Evolutionary conservation across 306 rosid genomes (phyloP), one percentile per base, ranked within the genome.

Genomic region (Castanospermum australe): DNA sequence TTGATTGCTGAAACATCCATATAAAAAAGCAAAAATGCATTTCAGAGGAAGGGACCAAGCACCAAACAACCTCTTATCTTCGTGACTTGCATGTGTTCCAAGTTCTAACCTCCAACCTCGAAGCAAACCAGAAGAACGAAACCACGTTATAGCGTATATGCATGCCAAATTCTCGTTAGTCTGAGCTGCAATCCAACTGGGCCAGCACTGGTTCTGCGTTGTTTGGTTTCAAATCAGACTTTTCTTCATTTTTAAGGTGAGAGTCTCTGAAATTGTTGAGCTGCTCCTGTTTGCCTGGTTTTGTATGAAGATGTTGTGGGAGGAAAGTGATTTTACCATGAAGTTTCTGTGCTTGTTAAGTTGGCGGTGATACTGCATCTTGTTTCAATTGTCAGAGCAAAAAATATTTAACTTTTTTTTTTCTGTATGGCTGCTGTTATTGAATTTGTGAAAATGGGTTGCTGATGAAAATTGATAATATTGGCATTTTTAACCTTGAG

Each of bases 221-320:
- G 41, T 71, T 45, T 79, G 14, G 51, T 71, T 74, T 73, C 76
- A 20, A 51, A 62, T 78, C 79, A 72, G 76, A 39, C n/a, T 47
- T 30, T 63, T 55, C 32, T 85, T 36, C 5, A 12, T 41, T 67
- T 9, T 61, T 4, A 55, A 59, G 88, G 87, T 79, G 13, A 74
- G 85, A 54, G 32, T 79, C 25, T 62, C 61, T 25, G 5, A n/a
- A 48, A 48, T 41, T 67, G 3, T 73, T 71, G 4, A 63, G 57
- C 71, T 77, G 18, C 10, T 67, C 14, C 13, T 42, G 65, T 56
- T 75, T 79, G 36, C 25, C 8, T 64, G 45, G 5, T 76, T 76
- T 78, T 62, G 24, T 39, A 20, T 15, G 24, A 30, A 13, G 15
- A 5, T 69, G 45, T 4, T 70, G 60, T 76, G 47, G 59, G 30